These are phyloP conservation scores for Cucurbitaria berberidis DNA, from an alignment of 2,329 filamentous ascomycete species.

Conservation along the genomic window DNA sequence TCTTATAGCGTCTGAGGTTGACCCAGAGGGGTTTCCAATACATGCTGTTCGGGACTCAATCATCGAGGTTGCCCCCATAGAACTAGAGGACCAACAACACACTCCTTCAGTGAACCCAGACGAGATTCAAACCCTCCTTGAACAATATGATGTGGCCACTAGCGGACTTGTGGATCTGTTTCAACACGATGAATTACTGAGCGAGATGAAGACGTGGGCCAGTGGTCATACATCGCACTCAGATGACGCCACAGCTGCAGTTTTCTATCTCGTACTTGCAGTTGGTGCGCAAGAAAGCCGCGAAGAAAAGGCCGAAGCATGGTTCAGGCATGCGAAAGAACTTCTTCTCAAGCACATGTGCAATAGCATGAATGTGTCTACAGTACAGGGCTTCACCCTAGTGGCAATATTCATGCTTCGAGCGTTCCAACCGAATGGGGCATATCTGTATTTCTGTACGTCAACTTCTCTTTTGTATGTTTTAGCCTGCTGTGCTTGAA, in stretches of 20 bases:
- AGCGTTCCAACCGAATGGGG: conserved; percentile 59
- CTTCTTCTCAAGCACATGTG: conserved; percentile 55
- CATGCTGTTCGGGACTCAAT: conserved; percentile 38
- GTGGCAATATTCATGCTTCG: conserved; percentile 61
- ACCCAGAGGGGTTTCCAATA: conserved; percentile 26
- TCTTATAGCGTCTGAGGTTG: conserved; percentile 52
- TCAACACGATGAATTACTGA: conserved; percentile 45
- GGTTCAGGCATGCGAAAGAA: conserved; percentile 55
- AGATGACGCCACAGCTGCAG: conserved; percentile 54
- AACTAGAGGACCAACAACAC: conserved; percentile 27
- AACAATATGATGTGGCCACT: conserved; percentile 54
- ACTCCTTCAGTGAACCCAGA: conserved; percentile 36
- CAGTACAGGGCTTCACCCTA: conserved; percentile 59
- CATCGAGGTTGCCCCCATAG: conserved; percentile 38
- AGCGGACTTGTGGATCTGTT: conserved; percentile 59
- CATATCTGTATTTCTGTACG: conserved; percentile 58
- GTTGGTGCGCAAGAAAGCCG: conserved; percentile 56
- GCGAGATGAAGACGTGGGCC: conserved; percentile 38
- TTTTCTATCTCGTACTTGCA: conserved; percentile 59
- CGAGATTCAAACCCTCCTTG: conserved; percentile 51
- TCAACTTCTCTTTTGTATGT: background rate
- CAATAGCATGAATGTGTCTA: conserved; percentile 57
- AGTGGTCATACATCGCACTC: conserved; percentile 10
- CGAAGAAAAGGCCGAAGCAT: conserved; percentile 53
- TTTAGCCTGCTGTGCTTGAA: background rate